Percentiles rank a stretch among this genome's conserved stretches.
phyloP scores from a whole-genome alignment of 129 eudicot genomes.

The Lactuca saligna region DNA sequence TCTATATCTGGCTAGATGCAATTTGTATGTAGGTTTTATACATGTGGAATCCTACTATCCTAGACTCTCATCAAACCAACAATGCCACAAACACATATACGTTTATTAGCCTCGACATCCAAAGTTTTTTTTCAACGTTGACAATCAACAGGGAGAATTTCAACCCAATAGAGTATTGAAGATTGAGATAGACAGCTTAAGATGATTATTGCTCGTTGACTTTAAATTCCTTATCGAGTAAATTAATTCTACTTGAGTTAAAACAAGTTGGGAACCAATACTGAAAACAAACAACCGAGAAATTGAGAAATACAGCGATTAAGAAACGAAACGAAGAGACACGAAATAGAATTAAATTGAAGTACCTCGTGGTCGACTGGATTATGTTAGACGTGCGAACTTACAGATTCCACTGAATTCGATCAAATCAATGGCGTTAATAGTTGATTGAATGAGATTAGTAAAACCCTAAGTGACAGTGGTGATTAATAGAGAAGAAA shows the following conservation, averaged over 20 bases:
- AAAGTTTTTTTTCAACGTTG: neutral
- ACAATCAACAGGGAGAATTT: slow-evolving; percentile 1
- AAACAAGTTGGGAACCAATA: slow-evolving; percentile 14
- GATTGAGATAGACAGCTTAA: neutral
- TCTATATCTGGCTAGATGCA: slow-evolving; percentile 3
- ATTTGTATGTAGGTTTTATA: neutral
- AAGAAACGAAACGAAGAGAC: neutral
- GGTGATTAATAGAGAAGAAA: slow-evolving; percentile 4
- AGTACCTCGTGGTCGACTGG: slow-evolving; percentile 31
- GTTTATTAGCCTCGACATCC: slow-evolving; percentile 12
- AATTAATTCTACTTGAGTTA: slow-evolving; percentile 11
- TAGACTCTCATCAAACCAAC: neutral
- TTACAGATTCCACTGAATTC: slow-evolving; percentile 7
- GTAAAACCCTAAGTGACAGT: slow-evolving; percentile 24
- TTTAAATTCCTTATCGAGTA: slow-evolving; percentile 9
- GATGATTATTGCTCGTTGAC: slow-evolving; percentile 17
- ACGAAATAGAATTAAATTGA: slow-evolving; percentile 3
- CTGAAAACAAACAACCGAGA: neutral
- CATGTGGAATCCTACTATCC: slow-evolving; percentile 2
- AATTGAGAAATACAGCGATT: slow-evolving; percentile 14
- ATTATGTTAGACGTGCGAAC: slow-evolving; percentile 20
- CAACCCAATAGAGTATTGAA: neutral
- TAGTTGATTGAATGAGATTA: neutral
- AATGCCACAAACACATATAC: slow-evolving; percentile 10
- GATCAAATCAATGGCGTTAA: neutral